A percentile compares a stretch with the other conserved stretches of the same genome.
Conservation (phyloP, 495 filamentous ascomycete species). For the Trichoderma asperelloides region DNA sequence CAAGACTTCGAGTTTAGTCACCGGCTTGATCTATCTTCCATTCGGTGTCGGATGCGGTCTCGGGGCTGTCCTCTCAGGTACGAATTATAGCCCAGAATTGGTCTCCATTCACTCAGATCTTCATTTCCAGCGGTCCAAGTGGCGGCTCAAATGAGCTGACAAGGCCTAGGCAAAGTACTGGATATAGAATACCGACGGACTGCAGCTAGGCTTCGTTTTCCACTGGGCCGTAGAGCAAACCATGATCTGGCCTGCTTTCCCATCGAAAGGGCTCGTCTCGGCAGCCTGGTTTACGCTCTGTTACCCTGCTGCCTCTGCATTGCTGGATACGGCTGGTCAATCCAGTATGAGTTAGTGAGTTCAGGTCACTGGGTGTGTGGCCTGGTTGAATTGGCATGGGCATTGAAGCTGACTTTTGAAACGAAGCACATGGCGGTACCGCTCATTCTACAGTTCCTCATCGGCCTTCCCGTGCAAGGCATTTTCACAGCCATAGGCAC, state of each 20-base stretch:
- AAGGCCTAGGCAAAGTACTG: constrained; percentile 7
- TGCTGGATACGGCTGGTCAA: constrained; percentile 10
- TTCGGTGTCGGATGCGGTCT: constrained; percentile 14
- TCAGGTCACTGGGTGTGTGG: not conserved
- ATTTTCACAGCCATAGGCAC: constrained; percentile 9
- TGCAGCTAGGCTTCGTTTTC: not conserved
- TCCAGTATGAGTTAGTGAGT: not conserved
- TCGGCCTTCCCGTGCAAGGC: constrained; percentile 9
- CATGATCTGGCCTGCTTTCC: constrained; percentile 9
- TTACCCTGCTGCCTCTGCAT: constrained; percentile 7
- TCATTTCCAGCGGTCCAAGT: not conserved
- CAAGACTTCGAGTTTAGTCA: constrained; percentile 10
- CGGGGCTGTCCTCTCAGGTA: not conserved
- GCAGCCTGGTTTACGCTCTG: constrained; percentile 9
- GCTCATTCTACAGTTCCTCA: constrained; percentile 13
- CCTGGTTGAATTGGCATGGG: not conserved
- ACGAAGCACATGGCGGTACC: constrained; percentile 13
- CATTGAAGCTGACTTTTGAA: not conserved
- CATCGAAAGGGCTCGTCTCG: constrained; percentile 12
- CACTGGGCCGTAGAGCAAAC: not conserved
- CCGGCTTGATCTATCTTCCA: constrained; percentile 16
- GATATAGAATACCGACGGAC: constrained; percentile 11
- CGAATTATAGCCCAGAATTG: not conserved
- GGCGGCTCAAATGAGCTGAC: not conserved
- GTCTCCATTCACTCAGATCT: not conserved